Evolutionary conservation across 2,329 filamentous ascomycete species (phyloP), one percentile per base, ranked within the genome.

Genomic region (Rachicladosporium sp.): DNA sequence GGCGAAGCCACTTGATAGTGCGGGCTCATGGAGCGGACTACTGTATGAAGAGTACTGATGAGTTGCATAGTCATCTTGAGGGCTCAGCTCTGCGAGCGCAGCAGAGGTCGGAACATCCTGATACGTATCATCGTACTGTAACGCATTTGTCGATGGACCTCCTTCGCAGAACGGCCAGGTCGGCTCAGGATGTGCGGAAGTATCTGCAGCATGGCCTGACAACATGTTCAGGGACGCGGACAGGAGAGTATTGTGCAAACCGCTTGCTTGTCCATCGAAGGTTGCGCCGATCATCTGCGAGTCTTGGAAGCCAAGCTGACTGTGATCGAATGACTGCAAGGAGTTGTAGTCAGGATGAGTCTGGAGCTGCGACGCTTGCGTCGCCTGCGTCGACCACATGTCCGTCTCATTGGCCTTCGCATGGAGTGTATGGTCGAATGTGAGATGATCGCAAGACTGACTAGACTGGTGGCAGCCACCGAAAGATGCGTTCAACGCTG

Each of bases 71-170:
- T 46, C 46, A 4, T 51, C 46, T 30, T 46, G 47, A 4, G 48
- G 46, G 5, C 41, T 46, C 2, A 56, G 42, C 29, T 54, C 46
- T 1, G 52, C 51, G 8, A 52, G 53, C 6, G 52, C 47, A 4
- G 55, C 45, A 3, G 50, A 44, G 10, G 10, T 27, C 29, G 39
- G 35, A n/a, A 31, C 30, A 13, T 36, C 31, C 7, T 30, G 27
- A 10, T 27, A 36, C 2, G 34, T 13, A 10, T 29, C 12, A 13
- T 37, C 13, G 5, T 37, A 23, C 10, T 33, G 35, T 5, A 29
- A 19, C 2, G 29, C 10, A n/a, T 31, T 15, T 4, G 30, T 11
- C 6, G 29, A 8, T 9, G 35, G 29, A 5, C 19, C 35, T 9
- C 11, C 30, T 21, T 41, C 35, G 15, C 8, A 27, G 23, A 34